phyloP scores from a whole-genome alignment of 1,284 basidiomycete species.

The Ceratobasidium sp. region DNA sequence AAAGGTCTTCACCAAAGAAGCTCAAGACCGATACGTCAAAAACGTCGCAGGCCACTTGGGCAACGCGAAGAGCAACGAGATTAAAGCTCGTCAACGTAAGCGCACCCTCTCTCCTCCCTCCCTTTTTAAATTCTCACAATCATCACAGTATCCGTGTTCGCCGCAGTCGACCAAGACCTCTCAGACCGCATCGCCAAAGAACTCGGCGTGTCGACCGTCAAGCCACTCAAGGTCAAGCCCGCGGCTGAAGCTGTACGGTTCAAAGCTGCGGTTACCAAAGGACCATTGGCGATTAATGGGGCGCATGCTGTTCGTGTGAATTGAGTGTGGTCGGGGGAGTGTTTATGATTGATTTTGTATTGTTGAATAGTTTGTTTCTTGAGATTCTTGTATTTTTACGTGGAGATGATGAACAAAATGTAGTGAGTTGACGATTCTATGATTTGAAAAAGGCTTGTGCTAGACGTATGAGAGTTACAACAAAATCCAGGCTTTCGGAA shows the following conservation, averaged over 20 bases:
- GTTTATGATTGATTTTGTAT: too few species aligned
- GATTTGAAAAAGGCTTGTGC: too few species aligned
- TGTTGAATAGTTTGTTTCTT: too few species aligned
- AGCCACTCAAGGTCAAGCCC: conserved; percentile 74
- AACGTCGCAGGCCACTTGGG: conserved; percentile 85
- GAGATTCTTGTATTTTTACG: too few species aligned
- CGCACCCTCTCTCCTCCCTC: conserved; percentile 49
- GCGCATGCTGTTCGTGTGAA: conserved; percentile 24
- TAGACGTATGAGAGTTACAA: too few species aligned
- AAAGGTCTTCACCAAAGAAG: conserved; percentile 81
- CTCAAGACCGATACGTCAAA: conserved; percentile 77
- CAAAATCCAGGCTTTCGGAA: too few species aligned
- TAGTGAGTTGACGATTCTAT: too few species aligned
- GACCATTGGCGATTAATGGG: conserved; percentile 9
- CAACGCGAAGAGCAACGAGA: conserved; percentile 72
- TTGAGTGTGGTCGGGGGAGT: background rate
- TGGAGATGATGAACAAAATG: too few species aligned
- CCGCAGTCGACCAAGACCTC: conserved; percentile 79
- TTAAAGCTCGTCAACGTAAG: conserved; percentile 79
- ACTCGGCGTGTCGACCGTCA: conserved; percentile 71
- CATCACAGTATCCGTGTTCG: conserved; percentile 80
- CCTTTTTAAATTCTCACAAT: background rate
- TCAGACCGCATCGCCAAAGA: conserved; percentile 81
- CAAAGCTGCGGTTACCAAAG: conserved; percentile 47
- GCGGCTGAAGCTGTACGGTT: conserved; percentile 72